Conservation (phyloP, 345 rosid genomes). For the Ceriops tagal region DNA sequence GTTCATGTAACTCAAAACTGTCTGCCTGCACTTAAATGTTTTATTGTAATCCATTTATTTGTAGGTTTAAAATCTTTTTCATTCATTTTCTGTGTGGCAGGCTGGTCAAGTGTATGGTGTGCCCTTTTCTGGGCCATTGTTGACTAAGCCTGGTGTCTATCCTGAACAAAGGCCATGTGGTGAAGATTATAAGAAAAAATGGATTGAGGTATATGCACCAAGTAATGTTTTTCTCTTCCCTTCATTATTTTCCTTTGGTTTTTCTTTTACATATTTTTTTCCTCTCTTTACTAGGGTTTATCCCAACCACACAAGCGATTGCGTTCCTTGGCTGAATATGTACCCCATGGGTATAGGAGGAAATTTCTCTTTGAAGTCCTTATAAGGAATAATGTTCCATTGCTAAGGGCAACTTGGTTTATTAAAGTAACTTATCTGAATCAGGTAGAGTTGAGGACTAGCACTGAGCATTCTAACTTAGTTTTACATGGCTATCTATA, state of each 20-base stretch:
- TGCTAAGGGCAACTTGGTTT: slow-evolving; percentile 96
- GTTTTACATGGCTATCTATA: slow-evolving; percentile 2
- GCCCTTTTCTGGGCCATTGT: slow-evolving; percentile 76
- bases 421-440: slow-evolving; percentile 92
- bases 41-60: neutral
- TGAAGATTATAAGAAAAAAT: slow-evolving; percentile 85
- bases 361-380: slow-evolving; percentile 83
- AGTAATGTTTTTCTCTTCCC: neutral
- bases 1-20: neutral
- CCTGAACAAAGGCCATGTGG: slow-evolving; percentile 79
- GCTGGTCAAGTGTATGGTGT: slow-evolving; percentile 99
- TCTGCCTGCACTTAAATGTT: neutral
- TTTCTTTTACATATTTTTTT: neutral
- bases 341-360: slow-evolving; percentile 77
- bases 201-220: slow-evolving; percentile 76
- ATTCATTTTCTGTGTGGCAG: slow-evolving; percentile 38
- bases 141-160: slow-evolving; percentile 70
- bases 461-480: neutral
- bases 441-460: slow-evolving; percentile 50
- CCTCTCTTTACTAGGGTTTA: slow-evolving; percentile 31
- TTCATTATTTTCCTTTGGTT: too few species aligned
- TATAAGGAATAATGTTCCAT: slow-evolving; percentile 86
- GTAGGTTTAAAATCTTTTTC: neutral
- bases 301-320: slow-evolving; percentile 86
- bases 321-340: slow-evolving; percentile 82